Base-by-base conservation (phyloP, 257 asterid genomes). In the Ocimum tenuiflorum region DNA sequence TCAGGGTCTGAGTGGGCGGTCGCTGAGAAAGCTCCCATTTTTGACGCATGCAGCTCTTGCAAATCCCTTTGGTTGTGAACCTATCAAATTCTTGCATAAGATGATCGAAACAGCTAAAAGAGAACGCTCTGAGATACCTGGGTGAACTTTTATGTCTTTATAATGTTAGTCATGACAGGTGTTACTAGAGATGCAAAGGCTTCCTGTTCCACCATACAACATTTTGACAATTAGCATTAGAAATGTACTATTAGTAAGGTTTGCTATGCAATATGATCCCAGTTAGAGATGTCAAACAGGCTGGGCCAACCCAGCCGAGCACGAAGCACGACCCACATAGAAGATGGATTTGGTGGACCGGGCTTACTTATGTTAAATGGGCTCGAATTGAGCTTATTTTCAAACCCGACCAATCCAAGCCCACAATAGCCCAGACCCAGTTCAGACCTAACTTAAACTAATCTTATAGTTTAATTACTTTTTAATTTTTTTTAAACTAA, bases 1-100 rank as follows among this genome's bases (percentile, higher is more conserved):
- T 51, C 82, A 94, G 99, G 99, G 99, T 10, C 71, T 90, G 83
- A 90, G 99, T 62, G 99, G 99, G 49, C 86, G 99, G 69, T 77
- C 97, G 17, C 90, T 90, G 65, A 83, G 99, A 75, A 90, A 90
- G 85, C 97, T 94, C 67, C 99, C 99, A 0, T 94, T 94, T 76
- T 73, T 94, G 79, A 77, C 96, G 17, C 95, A 90, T 54, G 96
- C 99, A 6, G 91, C 97, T 72, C 86, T 84, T 61, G 74, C 91
- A 13, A 80, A 78, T 67, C 89, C 97, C 10, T 73, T 71, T 57
- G 68, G 80, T 48, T 83, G 90, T 49, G 89, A 81, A 49, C 80
- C 94, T 13, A 71, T 57, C 42, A 86, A 63, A 19, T 89, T 92
- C 80, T 73, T 92, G 88, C 72, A 69, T 24, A 80, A 81, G 69